Conservation (phyloP, 2,329 filamentous ascomycete genomes). For the Eutypa lata region DNA sequence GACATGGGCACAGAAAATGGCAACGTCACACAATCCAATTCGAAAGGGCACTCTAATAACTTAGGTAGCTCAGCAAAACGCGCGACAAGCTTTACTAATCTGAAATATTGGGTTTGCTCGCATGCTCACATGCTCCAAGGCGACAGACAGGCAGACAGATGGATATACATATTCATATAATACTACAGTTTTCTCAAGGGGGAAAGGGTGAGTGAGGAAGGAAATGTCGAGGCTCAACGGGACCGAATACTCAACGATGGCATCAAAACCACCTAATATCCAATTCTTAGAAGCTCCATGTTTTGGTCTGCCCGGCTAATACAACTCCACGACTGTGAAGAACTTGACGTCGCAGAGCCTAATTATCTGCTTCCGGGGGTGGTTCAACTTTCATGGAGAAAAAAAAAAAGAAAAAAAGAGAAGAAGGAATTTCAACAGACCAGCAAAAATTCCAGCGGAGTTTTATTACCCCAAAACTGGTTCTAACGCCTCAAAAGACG, state of each 20-base stretch:
- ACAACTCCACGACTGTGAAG: slow-evolving; percentile 51
- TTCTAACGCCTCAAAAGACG: background rate
- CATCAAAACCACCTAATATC: slow-evolving; percentile 42
- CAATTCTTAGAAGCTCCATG: slow-evolving; percentile 64
- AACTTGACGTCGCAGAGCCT: slow-evolving; percentile 45
- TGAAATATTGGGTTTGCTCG: background rate
- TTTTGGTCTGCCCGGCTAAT: slow-evolving; percentile 56
- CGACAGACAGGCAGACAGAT: no score
- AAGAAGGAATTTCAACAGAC: slow-evolving; percentile 9
- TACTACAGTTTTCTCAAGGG: no score
- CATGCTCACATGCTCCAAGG: no score
- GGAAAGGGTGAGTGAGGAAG: background rate
- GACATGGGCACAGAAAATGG: no score
- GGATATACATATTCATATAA: no score
- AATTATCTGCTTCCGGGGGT: slow-evolving; percentile 52
- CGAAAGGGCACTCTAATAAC: no score
- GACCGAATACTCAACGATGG: slow-evolving; percentile 50
- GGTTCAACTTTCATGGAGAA: slow-evolving; percentile 51
- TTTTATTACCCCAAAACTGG: background rate
- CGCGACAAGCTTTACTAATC: no score
- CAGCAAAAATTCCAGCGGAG: slow-evolving; percentile 14
- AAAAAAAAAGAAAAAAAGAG: slow-evolving; percentile 31
- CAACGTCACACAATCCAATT: no score
- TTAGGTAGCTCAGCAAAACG: no score
- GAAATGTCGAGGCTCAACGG: slow-evolving; percentile 62